These are phyloP conservation scores for Zea mays DNA, from an alignment of 176 grass and related monocot genomes.

Conservation along the genomic window Zm-B73-REFERENCE-NAM-5.0 NC_050099.1:30754501-30755000, in stretches of 20 bases:
- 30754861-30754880: conserved; percentile 82
- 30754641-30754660: conserved; percentile 51
- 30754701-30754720: conserved; percentile 80
- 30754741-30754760: conserved; percentile 91
- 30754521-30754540: neutral
- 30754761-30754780: conserved; percentile 97
- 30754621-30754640: conserved; percentile 14
- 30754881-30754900: conserved; percentile 34
- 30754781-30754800: conserved; percentile 92
- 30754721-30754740: conserved; percentile 92
- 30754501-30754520: conserved; percentile 1
- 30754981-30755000: conserved; percentile 18
- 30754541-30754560: conserved; percentile 16
- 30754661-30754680: conserved; percentile 95
- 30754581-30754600: conserved; percentile 2
- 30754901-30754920: neutral
- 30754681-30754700: conserved; percentile 88
- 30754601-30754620: neutral
- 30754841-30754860: conserved; percentile 95
- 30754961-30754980: neutral
- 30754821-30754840: conserved; percentile 97
- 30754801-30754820: conserved; percentile 87
- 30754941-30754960: neutral
- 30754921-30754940: neutral
- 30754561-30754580: neutral